Evolutionary conservation across 257 asterid species (phyloP).

Genomic region (Mentha longifolia): DNA sequence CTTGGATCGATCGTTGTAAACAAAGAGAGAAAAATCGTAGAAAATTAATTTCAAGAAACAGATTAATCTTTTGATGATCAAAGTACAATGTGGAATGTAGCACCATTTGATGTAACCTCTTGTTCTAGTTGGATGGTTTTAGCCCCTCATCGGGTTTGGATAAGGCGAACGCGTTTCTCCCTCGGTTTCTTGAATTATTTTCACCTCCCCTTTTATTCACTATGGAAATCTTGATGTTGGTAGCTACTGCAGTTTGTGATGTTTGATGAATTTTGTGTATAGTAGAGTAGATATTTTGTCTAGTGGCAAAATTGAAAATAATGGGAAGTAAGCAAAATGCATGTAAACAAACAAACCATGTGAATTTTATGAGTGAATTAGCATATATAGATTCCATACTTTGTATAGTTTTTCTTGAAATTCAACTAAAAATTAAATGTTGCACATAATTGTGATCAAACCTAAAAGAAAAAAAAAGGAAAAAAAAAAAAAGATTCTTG

Average conservation of each 20-base stretch:
- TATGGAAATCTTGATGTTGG: neutral
- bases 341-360: conserved; percentile 40
- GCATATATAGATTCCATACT: conserved; percentile 11
- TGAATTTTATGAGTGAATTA: neutral
- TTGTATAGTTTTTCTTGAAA: neutral
- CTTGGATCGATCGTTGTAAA: conserved; percentile 33
- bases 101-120: conserved; percentile 28
- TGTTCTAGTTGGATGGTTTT: conserved; percentile 6
- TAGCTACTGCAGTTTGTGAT: neutral
- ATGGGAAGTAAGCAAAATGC: conserved; percentile 19
- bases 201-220: neutral
- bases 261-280: neutral
- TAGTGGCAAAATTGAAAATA: neutral
- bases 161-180: conserved; percentile 14
- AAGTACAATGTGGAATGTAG: conserved; percentile 22
- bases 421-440: too few relatives aligned
- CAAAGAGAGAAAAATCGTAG: neutral
- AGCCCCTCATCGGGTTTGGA: conserved; percentile 31
- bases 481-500: conserved; percentile 15
- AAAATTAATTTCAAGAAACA: neutral
- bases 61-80: conserved; percentile 6
- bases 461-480: neutral
- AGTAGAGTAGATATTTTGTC: conserved; percentile 25
- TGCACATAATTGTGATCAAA: conserved; percentile 4
- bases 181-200: neutral